Conservation (phyloP, 306 rosid genomes). For the Fagus crenata region DNA sequence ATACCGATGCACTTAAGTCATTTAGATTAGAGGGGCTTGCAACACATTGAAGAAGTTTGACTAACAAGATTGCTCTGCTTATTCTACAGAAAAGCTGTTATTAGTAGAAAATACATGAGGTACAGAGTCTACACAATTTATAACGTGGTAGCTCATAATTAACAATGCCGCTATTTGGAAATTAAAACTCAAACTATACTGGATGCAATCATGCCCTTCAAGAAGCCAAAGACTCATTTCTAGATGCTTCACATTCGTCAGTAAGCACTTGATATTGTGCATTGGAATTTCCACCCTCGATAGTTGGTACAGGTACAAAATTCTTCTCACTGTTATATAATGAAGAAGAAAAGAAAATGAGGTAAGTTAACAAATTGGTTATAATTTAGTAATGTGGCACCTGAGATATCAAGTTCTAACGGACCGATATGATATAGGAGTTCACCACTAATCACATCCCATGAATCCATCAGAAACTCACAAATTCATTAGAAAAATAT, state of each 20-base stretch:
- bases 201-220: slow-evolving; percentile 6
- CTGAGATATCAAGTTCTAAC: neutral
- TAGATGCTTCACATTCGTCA: slow-evolving; percentile 32
- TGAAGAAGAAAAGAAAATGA: neutral
- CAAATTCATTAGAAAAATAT: no score
- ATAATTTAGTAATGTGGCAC: neutral
- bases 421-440: neutral
- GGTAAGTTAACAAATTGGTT: neutral
- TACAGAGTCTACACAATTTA: neutral
- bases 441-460: neutral
- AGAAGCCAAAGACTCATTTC: slow-evolving; percentile 26
- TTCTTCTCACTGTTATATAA: slow-evolving; percentile 42
- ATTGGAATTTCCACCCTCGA: slow-evolving; percentile 33
- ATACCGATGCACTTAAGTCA: no score
- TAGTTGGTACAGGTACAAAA: slow-evolving; percentile 17
- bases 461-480: no score
- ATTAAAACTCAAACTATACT: neutral
- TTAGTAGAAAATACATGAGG: no score
- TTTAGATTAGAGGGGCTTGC: no score
- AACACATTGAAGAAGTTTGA: no score
- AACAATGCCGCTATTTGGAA: neutral
- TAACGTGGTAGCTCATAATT: neutral
- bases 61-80: no score
- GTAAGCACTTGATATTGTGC: slow-evolving; percentile 39
- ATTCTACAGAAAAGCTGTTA: no score